Evolutionary conservation across 1,139 yeast species (phyloP).

Genomic region (Taphrina flavorubra): DNA sequence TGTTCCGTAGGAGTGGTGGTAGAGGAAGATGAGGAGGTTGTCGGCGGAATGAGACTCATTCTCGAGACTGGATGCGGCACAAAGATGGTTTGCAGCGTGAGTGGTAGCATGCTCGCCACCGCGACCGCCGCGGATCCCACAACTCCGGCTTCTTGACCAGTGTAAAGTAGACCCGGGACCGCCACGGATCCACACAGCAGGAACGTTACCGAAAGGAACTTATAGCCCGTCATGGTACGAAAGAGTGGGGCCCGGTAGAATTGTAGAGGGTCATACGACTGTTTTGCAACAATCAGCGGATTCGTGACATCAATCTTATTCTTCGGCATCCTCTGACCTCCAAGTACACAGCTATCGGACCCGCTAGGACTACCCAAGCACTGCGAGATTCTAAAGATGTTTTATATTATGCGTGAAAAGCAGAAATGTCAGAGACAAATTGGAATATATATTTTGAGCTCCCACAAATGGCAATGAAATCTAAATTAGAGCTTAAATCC

Average conservation of each 20-base stretch:
- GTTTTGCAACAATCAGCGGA: not conserved
- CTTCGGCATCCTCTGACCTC: not conserved
- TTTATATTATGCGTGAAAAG: too few relatives aligned
- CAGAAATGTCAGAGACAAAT: too few relatives aligned
- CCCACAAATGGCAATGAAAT: not conserved
- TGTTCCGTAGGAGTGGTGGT: too few relatives aligned
- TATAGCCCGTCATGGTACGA: slow-evolving; percentile 32
- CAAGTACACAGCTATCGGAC: too few relatives aligned
- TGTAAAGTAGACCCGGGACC: slow-evolving; percentile 19
- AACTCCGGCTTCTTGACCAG: slow-evolving; percentile 11
- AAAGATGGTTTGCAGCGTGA: slow-evolving; percentile 24
- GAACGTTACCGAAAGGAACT: slow-evolving; percentile 27
- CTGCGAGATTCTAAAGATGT: too few relatives aligned
- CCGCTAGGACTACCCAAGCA: too few relatives aligned
- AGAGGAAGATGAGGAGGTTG: too few relatives aligned
- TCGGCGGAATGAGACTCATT: slow-evolving; percentile 1
- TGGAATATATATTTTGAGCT: not conserved
- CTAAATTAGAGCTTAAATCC: slow-evolving; percentile 15
- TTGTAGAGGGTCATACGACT: slow-evolving; percentile 21
- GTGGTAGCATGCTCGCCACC: slow-evolving; percentile 23
- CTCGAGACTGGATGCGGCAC: slow-evolving; percentile 32
- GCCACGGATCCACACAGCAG: slow-evolving; percentile 35
- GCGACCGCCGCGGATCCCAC: slow-evolving; percentile 25
- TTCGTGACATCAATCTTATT: not conserved
- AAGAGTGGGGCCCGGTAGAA: slow-evolving; percentile 34